Percentiles rank a stretch among this genome's conserved stretches.
These are phyloP conservation scores for Cryptosporidium canis DNA, from an alignment of 169 alveolate species.

Conservation along the genomic window DNA sequence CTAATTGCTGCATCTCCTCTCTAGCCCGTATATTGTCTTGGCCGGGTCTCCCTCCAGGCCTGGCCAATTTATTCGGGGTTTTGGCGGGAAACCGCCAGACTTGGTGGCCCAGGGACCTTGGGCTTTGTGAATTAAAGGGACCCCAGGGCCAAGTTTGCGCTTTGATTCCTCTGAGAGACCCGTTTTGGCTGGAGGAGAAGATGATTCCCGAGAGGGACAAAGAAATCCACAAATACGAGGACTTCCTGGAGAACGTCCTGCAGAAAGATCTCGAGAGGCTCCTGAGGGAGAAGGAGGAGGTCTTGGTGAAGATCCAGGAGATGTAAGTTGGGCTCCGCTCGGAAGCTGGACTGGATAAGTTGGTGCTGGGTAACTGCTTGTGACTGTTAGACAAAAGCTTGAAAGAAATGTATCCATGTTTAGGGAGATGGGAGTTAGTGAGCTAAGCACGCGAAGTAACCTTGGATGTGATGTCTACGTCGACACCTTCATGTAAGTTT, in stretches of 20 bases:
- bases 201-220: neutral
- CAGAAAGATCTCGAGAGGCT: slow-evolving; percentile 53
- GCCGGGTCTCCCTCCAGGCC: no score
- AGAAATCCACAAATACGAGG: slow-evolving; percentile 54
- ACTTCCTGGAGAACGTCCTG: slow-evolving; percentile 56
- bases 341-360: no score
- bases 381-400: slow-evolving; percentile 31
- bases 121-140: no score
- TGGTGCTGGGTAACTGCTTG: neutral
- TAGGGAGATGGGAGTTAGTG: slow-evolving; percentile 30
- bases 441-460: slow-evolving; percentile 43
- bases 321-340: no score
- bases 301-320: slow-evolving; percentile 39
- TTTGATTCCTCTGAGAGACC: neutral
- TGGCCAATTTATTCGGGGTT: neutral
- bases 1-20: no score
- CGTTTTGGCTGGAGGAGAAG: neutral
- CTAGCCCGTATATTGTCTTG: no score
- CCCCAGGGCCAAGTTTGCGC: no score
- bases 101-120: no score
- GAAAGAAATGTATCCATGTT: slow-evolving; percentile 46
- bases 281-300: slow-evolving; percentile 9
- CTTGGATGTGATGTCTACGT: slow-evolving; percentile 67
- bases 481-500: slow-evolving; percentile 55
- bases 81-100: neutral